Evolutionary conservation across 1,284 basidiomycete genomes (phyloP).

Genomic region (Fomes fomentarius): DNA sequence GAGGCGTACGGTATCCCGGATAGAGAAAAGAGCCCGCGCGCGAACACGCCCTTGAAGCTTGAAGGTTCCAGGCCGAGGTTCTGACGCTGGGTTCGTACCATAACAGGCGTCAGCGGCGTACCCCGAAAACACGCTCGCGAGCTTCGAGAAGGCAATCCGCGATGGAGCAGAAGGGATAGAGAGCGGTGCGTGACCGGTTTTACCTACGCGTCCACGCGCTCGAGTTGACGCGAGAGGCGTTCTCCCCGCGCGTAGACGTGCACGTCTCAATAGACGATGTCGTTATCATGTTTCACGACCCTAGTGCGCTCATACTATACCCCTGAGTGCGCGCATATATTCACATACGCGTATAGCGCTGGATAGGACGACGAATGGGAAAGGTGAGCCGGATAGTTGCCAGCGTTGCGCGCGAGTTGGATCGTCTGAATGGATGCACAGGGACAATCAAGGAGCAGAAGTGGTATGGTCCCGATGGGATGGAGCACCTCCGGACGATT

Average conservation of each 20-base stretch:
- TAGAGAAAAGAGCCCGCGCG: no score
- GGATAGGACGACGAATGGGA: conserved; percentile 69
- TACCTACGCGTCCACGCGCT: neutral
- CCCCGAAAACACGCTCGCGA: conserved; percentile 92
- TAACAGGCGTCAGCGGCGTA: conserved; percentile 80
- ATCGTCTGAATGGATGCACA: conserved; percentile 73
- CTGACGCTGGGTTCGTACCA: conserved; percentile 1
- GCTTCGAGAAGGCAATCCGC: conserved; percentile 90
- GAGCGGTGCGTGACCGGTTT: conserved; percentile 65
- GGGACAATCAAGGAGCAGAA: conserved; percentile 69
- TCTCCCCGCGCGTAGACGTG: conserved; percentile 76
- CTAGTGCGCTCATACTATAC: conserved; percentile 53
- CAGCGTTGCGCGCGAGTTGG: conserved; percentile 73
- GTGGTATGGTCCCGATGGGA: conserved; percentile 77
- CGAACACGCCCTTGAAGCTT: no score
- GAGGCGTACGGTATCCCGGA: no score
- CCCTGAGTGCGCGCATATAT: conserved; percentile 11
- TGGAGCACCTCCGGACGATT: conserved; percentile 83
- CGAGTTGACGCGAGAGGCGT: conserved; percentile 29
- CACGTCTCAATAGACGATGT: conserved; percentile 91
- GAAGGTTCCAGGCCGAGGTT: no score
- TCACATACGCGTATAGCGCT: conserved; percentile 48
- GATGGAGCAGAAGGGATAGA: conserved; percentile 96
- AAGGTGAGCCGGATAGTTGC: conserved; percentile 59
- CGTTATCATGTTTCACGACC: conserved; percentile 96